Conservation (phyloP, 1,284 basidiomycete species). For the Trametes pubescens region DNA sequence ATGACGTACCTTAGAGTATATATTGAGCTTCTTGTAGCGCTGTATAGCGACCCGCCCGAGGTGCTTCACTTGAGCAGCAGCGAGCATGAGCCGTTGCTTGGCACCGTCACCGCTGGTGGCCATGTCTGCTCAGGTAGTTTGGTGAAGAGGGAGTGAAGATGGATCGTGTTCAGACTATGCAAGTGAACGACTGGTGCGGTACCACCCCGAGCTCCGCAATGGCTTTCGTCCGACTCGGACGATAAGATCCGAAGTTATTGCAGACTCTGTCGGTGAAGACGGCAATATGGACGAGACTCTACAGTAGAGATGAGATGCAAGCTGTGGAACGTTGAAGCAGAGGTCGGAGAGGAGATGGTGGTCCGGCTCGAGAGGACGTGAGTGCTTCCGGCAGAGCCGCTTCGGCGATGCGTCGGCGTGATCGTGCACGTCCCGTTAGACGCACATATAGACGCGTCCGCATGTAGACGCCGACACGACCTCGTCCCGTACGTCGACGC, state of each 20-base stretch:
- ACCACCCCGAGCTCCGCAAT: background rate
- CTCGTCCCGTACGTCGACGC: background rate
- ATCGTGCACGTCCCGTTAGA: background rate
- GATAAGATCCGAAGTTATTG: background rate
- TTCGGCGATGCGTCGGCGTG: background rate
- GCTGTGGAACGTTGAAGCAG: background rate
- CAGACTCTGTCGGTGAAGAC: background rate
- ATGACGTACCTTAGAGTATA: constrained; percentile 57
- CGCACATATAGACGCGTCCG: constrained; percentile 3
- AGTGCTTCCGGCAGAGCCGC: background rate
- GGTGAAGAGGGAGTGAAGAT: background rate
- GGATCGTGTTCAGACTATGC: background rate
- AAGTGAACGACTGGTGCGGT: no score
- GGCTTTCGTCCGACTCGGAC: background rate
- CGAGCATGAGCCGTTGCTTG: constrained; percentile 11
- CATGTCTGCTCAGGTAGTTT: background rate
- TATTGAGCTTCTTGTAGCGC: constrained; percentile 56
- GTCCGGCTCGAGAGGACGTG: background rate
- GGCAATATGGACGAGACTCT: no score
- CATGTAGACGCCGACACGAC: background rate
- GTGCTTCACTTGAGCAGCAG: constrained; percentile 37
- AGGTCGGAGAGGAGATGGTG: background rate
- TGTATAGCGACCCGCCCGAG: constrained; percentile 43
- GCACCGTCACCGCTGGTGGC: background rate
- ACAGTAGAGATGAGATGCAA: no score